Evolutionary conservation across 208 protist genomes (phyloP), one percentile per base, ranked within the genome.

Genomic region (Trypanosomatidae sp.): DNA sequence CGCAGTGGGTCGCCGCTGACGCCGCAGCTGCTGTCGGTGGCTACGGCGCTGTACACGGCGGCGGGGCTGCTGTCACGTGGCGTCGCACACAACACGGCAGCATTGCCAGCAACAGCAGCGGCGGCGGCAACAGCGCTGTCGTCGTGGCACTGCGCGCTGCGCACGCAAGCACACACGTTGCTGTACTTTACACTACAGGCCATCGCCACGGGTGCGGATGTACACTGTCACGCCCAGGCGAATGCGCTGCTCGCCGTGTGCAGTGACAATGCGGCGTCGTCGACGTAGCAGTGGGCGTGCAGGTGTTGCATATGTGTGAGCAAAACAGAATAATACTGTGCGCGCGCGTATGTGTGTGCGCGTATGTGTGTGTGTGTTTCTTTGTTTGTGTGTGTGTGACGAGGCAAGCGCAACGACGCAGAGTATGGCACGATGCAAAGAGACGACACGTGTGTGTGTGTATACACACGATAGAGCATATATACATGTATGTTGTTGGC

Each of bases 181-280:
- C 27, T 46, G 13, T 19, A 46, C 16, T 56, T 43, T 16, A 54
- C 60, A 2, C 33, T 66, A n/a, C 41, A 47, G 4, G 42, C 46
- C 1, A 61, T 66, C 13, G 53, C 46, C 13, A 66, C 53, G 1
- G 60, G 60, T 0, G 47, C 60, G 11, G 33, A 33, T 19, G 48
- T 52, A n/a, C 48, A 64, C 32, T 48, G 49, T 0, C 56, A 64
- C n/a, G 30, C 30, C 30, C 11, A 11, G 11, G 30, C 18, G 48
- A 4, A 23, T 25, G 32, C 6, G 33, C 32, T 0, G 32, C 30
- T 23, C 18, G 2, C 30, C n/a, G 30, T 35, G 11, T 35, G n/a
- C n/a, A 11, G 30, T 35, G n/a, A 35, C n/a, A n/a, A n/a, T n/a
- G n/a, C n/a, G n/a, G n/a, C n/a, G n/a, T n/a, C n/a, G n/a, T n/a